These are phyloP conservation scores for Rhynchospora pubera DNA, from an alignment of 176 grass and related monocot genomes.

Conservation along the genomic window DNA sequence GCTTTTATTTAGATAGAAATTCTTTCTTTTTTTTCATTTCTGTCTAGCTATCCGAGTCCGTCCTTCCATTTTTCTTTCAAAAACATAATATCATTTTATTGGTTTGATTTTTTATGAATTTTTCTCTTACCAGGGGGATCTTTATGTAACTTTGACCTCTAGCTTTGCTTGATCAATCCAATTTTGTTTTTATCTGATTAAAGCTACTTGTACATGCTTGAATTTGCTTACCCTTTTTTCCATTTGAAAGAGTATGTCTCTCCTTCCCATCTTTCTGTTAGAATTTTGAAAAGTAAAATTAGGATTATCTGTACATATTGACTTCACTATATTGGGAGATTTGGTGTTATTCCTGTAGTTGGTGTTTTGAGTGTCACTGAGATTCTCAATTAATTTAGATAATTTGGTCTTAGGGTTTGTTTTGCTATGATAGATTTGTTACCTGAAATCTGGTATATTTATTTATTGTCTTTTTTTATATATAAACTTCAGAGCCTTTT, in stretches of 20 bases:
- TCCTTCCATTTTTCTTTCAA: background rate
- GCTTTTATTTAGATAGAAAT: background rate
- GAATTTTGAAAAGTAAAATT: slow-evolving; percentile 1
- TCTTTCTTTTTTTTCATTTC: background rate
- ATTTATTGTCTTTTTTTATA: background rate
- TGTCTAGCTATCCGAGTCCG: background rate
- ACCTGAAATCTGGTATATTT: background rate
- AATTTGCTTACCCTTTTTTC: background rate
- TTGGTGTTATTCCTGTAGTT: background rate
- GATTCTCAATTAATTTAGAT: background rate
- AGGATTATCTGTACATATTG: background rate
- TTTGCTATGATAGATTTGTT: background rate
- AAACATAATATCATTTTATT: background rate
- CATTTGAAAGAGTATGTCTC: background rate
- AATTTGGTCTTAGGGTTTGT: slow-evolving; percentile 6
- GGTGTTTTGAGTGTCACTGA: background rate
- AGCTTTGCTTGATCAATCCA: background rate
- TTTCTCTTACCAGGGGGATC: background rate
- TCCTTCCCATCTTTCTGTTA: background rate
- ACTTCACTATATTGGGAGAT: background rate
- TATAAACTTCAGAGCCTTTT: background rate
- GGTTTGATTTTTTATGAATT: background rate
- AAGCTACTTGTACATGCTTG: background rate
- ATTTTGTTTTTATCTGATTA: background rate
- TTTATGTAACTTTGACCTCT: background rate